A percentile compares a stretch with the other conserved stretches of the same genome.
These are phyloP conservation scores for Aurinia saxatilis DNA, from an alignment of 345 rosid species.

Conservation along the genomic window DNA sequence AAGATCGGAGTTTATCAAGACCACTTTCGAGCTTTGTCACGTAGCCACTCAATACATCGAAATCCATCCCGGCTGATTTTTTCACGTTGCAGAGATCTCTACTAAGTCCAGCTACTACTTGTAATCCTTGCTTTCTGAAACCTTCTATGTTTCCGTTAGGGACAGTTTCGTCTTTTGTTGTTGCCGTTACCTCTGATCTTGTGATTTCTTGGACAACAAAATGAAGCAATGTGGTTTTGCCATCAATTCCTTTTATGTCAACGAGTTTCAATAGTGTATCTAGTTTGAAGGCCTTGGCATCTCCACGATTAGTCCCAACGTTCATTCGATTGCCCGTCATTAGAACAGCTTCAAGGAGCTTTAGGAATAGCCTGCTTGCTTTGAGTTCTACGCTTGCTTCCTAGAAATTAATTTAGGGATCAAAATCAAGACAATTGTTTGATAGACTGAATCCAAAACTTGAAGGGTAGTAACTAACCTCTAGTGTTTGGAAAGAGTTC, in stretches of 20 bases:
- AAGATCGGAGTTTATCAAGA: conserved; percentile 64
- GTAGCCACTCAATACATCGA: conserved; percentile 81
- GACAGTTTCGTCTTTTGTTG: conserved; percentile 32
- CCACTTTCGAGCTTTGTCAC: conserved; percentile 80
- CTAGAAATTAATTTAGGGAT: conserved; percentile 30
- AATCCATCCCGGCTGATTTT: conserved; percentile 95
- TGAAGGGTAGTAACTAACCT: conserved; percentile 36
- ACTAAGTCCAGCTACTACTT: conserved; percentile 82
- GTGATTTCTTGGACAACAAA: conserved; percentile 98
- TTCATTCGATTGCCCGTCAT: conserved; percentile 95
- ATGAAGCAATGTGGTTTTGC: conserved; percentile 94
- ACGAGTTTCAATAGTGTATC: conserved; percentile 96
- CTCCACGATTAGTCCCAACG: conserved; percentile 96
- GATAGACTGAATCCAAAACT: not conserved
- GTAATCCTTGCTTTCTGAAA: conserved; percentile 83
- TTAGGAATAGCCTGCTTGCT: conserved; percentile 83
- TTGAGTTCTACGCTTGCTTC: conserved; percentile 84
- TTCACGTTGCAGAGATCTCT: conserved; percentile 79
- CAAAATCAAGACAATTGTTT: not conserved
- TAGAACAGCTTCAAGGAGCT: conserved; percentile 94
- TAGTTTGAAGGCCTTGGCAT: conserved; percentile 93
- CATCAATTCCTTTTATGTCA: conserved; percentile 91
- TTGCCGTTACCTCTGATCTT: conserved; percentile 48
- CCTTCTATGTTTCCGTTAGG: conserved; percentile 47
- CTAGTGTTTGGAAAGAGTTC: conserved; percentile 80